These are phyloP conservation scores for Fusarium ramigenum DNA, from an alignment of 2,329 filamentous ascomycete species.

Conservation along the genomic window DNA sequence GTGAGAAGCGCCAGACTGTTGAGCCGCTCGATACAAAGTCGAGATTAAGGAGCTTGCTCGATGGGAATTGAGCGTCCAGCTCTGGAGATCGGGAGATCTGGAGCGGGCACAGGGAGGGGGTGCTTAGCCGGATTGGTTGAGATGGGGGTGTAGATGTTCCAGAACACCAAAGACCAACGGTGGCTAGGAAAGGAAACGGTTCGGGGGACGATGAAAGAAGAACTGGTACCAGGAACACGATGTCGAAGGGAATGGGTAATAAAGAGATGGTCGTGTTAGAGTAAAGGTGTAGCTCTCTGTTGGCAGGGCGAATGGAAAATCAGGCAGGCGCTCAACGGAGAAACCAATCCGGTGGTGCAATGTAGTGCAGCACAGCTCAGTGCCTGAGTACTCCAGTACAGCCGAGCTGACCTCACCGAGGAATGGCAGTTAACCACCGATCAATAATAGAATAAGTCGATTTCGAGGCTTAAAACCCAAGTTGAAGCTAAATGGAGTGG, in stretches of 20 bases:
- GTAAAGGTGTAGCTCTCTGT: background rate
- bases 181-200: background rate
- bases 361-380: background rate
- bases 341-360: conserved; percentile 20
- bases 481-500: background rate
- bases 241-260: background rate
- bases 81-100: background rate
- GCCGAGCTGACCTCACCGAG: background rate
- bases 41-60: background rate
- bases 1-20: background rate
- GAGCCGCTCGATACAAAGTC: background rate
- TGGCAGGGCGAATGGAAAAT: background rate
- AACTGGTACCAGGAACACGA: background rate
- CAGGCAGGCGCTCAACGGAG: conserved; percentile 24
- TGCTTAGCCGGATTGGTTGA: conserved; percentile 1
- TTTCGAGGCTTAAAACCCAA: background rate
- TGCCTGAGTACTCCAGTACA: background rate
- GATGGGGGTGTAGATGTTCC: background rate
- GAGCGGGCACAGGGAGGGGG: conserved; percentile 1
- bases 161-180: conserved; percentile 1
- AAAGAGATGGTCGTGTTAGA: background rate
- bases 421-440: background rate
- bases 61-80: background rate
- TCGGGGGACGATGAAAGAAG: background rate
- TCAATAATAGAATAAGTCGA: conserved; percentile 4